Evolutionary conservation across 257 asterid genomes (phyloP).

Genomic region (Lantana camara): DNA sequence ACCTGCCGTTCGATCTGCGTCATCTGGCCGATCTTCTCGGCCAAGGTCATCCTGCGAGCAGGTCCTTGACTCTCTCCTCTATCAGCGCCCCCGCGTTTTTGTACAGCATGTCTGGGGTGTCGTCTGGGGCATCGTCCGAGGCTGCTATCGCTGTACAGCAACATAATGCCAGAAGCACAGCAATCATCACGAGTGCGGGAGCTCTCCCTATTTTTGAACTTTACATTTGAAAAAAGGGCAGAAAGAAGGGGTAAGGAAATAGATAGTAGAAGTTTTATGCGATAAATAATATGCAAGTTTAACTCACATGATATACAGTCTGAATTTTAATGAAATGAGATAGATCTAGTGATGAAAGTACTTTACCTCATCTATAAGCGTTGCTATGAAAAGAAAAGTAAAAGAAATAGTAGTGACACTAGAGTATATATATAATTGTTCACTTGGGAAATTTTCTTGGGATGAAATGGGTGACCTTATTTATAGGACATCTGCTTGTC

Average conservation of each 20-base stretch:
- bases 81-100: constrained; percentile 43
- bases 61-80: constrained; percentile 33
- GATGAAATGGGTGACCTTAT: neutral
- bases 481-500: neutral
- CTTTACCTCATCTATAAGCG: no score
- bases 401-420: no score
- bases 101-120: constrained; percentile 22
- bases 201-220: constrained; percentile 17
- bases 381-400: no score
- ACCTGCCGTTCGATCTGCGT: constrained; percentile 45
- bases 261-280: no score
- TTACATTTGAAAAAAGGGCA: constrained; percentile 2
- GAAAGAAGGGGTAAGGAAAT: no score
- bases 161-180: constrained; percentile 12
- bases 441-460: neutral
- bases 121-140: constrained; percentile 5
- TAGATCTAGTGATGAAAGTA: no score
- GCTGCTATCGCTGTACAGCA: constrained; percentile 7
- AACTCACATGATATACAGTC: no score
- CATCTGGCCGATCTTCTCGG: constrained; percentile 56
- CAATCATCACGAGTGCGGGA: neutral
- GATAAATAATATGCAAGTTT: neutral
- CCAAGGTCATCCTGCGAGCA: constrained; percentile 49
- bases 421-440: neutral
- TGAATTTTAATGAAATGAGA: no score